Evolutionary conservation across 1,284 basidiomycete species (phyloP).

Genomic region (Psilocybe mexicana): DNA sequence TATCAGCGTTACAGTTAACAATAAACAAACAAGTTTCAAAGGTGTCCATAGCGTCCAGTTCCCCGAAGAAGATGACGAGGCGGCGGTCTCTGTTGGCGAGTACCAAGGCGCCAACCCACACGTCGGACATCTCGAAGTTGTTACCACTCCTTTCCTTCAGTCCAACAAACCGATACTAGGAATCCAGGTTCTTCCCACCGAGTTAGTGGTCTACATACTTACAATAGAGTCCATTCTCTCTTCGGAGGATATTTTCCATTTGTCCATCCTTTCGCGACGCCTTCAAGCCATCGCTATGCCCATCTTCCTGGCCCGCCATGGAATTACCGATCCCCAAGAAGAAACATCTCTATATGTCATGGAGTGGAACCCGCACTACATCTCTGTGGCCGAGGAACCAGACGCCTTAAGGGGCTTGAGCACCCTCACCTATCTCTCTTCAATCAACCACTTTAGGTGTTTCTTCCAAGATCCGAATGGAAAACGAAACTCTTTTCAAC

Average conservation of each 20-base stretch:
- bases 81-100: too few relatives aligned
- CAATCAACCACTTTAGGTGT: slow-evolving; percentile 16
- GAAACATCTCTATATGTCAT: slow-evolving; percentile 17
- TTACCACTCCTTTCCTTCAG: not conserved
- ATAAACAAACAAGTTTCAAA: too few relatives aligned
- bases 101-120: not conserved
- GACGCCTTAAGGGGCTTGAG: slow-evolving; percentile 17
- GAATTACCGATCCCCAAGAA: slow-evolving; percentile 15
- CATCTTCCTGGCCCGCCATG: slow-evolving; percentile 15
- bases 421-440: slow-evolving; percentile 6
- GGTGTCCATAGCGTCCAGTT: too few relatives aligned
- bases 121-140: not conserved
- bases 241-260: slow-evolving; percentile 10
- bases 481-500: slow-evolving; percentile 19
- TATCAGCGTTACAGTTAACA: too few relatives aligned
- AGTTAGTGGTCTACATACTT: slow-evolving; percentile 16
- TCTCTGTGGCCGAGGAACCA: slow-evolving; percentile 5
- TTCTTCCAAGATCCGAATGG: slow-evolving; percentile 22
- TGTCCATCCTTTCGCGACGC: slow-evolving; percentile 11
- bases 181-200: slow-evolving; percentile 17
- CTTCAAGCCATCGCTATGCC: slow-evolving; percentile 13
- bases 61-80: too few relatives aligned
- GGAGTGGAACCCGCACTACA: slow-evolving; percentile 16
- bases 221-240: slow-evolving; percentile 2
- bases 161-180: not conserved